Percentiles rank a stretch among this genome's conserved stretches.
Conservation (phyloP, 768 basidiomycete genomes). For the Leccinum longicurvipes region DNA sequence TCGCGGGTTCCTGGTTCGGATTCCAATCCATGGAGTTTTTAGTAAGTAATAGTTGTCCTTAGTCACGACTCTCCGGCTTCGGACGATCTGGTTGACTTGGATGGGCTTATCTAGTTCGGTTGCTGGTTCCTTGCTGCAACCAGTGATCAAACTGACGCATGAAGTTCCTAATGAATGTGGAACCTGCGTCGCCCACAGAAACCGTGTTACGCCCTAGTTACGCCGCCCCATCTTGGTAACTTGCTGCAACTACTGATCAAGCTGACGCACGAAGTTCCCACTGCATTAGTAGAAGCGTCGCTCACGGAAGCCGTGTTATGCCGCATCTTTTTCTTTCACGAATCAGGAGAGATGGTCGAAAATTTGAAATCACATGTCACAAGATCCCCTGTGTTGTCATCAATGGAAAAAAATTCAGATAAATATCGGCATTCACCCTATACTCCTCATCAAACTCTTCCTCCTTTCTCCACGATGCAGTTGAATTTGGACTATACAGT, state of each 20-base stretch:
- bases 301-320: too few relatives aligned
- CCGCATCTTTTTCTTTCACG: too few relatives aligned
- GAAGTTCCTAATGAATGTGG: not conserved
- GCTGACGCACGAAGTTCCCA: too few relatives aligned
- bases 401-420: not conserved
- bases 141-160: not conserved
- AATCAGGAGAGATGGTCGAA: too few relatives aligned
- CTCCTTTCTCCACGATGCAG: slow-evolving; percentile 8
- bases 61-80: not conserved
- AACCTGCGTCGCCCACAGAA: not conserved
- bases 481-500: slow-evolving; percentile 26
- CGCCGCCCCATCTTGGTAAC: too few relatives aligned
- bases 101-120: not conserved
- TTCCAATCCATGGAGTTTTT: too few relatives aligned
- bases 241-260: too few relatives aligned
- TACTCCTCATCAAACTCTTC: not conserved
- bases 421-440: not conserved
- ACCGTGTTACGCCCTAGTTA: not conserved
- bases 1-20: too few relatives aligned
- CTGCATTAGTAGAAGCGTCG: too few relatives aligned
- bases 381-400: slow-evolving; percentile 9
- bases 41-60: not conserved
- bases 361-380: not conserved
- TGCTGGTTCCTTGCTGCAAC: too few relatives aligned
- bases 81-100: not conserved